These are phyloP conservation scores for Agrocybe praecox DNA, from an alignment of 768 basidiomycete genomes.

Conservation along the genomic window DNA sequence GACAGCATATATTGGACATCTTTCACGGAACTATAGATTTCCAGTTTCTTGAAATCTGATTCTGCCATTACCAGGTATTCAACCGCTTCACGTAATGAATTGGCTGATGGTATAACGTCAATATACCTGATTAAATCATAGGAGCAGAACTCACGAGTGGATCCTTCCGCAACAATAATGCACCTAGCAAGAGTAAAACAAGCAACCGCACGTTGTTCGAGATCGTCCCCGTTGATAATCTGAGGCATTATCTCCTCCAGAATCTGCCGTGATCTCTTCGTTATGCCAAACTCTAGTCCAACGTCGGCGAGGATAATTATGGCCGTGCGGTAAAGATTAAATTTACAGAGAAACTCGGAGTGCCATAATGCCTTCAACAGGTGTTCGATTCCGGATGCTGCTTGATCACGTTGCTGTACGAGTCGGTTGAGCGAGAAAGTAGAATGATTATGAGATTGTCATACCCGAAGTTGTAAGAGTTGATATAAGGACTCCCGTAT, in stretches of 20 bases:
- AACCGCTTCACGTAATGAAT: slow-evolving; percentile 56
- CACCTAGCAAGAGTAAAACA: slow-evolving; percentile 77
- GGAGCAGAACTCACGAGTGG: slow-evolving; percentile 38
- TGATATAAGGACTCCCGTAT: slow-evolving; percentile 48
- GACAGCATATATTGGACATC: slow-evolving; percentile 77
- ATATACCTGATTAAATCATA: not conserved
- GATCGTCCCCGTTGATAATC: slow-evolving; percentile 68
- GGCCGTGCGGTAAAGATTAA: slow-evolving; percentile 66
- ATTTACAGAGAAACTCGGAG: slow-evolving; percentile 75
- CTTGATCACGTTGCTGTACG: slow-evolving; percentile 67
- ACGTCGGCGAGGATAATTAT: slow-evolving; percentile 78
- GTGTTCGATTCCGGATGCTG: slow-evolving; percentile 60
- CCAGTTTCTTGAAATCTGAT: slow-evolving; percentile 59
- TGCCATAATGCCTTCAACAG: slow-evolving; percentile 77
- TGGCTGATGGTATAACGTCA: slow-evolving; percentile 24
- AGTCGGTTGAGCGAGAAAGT: slow-evolving; percentile 32
- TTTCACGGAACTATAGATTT: slow-evolving; percentile 58
- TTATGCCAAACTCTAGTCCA: slow-evolving; percentile 76
- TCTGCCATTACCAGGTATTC: slow-evolving; percentile 65
- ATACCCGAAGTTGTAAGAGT: slow-evolving; percentile 47
- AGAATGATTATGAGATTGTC: slow-evolving; percentile 15
- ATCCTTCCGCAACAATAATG: slow-evolving; percentile 59
- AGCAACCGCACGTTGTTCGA: slow-evolving; percentile 76
- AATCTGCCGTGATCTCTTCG: slow-evolving; percentile 61
- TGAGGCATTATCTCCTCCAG: slow-evolving; percentile 85